A percentile compares a stretch with the other conserved stretches of the same genome.
Evolutionary conservation across 2,329 filamentous ascomycete species (phyloP).

Genomic region (Gnomoniopsis smithogilvyi): DNA sequence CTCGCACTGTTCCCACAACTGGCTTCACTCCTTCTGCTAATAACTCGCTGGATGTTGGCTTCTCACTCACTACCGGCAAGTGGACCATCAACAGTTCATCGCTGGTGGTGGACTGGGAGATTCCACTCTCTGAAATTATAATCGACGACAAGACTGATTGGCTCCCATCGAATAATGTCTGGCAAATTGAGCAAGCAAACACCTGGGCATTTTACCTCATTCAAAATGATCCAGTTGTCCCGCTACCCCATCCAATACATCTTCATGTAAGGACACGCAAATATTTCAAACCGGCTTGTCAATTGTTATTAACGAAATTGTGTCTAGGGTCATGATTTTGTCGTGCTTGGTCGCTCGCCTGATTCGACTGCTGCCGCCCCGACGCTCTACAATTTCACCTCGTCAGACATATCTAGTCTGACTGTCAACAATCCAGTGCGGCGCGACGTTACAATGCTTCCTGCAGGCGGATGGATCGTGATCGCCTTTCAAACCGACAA

Average conservation of each 20-base stretch:
- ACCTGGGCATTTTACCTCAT: conserved; percentile 30
- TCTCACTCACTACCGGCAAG: conserved; percentile 22
- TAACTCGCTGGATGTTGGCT: conserved; percentile 24
- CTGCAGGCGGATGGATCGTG: conserved; percentile 40
- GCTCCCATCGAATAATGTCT: neutral
- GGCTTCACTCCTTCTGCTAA: conserved; percentile 25
- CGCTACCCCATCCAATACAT: conserved; percentile 31
- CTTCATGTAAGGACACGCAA: conserved; percentile 22
- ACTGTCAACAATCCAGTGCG: conserved; percentile 40
- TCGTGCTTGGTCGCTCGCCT: conserved; percentile 26
- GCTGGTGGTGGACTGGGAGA: conserved; percentile 37
- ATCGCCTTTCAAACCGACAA: conserved; percentile 47
- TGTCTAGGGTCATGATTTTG: conserved; percentile 26
- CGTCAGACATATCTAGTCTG: conserved; percentile 26
- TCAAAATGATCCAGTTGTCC: conserved; percentile 24
- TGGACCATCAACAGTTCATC: conserved; percentile 33
- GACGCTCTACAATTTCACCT: conserved; percentile 17
- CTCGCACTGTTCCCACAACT: conserved; percentile 23
- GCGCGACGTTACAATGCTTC: conserved; percentile 43
- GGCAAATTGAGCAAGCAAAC: neutral
- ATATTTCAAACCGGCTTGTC: neutral
- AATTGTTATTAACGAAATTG: conserved; percentile 15
- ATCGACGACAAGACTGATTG: neutral
- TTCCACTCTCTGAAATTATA: conserved; percentile 33
- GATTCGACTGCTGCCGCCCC: conserved; percentile 14